Base-by-base conservation (phyloP, 108 stramenopile species). In the Schizochytrium sp. region DNA sequence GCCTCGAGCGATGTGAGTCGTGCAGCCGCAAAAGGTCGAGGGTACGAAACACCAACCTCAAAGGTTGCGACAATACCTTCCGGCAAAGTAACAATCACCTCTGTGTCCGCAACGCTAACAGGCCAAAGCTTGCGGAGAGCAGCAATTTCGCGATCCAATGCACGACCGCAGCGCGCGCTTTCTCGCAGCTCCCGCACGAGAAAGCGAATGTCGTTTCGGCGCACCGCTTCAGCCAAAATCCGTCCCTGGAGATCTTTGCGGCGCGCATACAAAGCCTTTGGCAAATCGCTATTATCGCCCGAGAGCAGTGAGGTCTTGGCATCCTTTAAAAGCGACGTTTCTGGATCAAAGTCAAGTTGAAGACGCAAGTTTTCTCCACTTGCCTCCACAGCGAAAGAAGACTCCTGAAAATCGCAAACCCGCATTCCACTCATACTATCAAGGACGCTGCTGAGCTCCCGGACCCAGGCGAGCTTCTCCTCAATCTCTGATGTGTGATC, bases 121-220 rank as follows among this genome's bases (percentile, higher is more conserved):
- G 76, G 76, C 19, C 51, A 83, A 21, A 16, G 16, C 4, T 47
- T n/a, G 23, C 76, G 76, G 18, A 83, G 45, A 2, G n/a, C 76
- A 6, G 76, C 51, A 53, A 83, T 21, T 45, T 83, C 76, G 19
- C 28, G n/a, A 3, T 83, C 51, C 76, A 83, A 34, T 6, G 48
- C 48, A 18, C 51, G 45, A 21, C 48, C 51, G 28, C 48, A 83
- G 19, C 45, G 45, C 6, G 51, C 45, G 76, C 45, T 47, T 12
- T 83, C 51, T 6, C 76, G 76, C 43, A 83, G 76, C 51, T 83
- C 76, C 12, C 76, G 76, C 6, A 83, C 51, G 25, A 83, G 76
- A 53, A 83, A 83, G 76, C 76, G 76, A 53, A 53, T 53, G 76
- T 83, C 76, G 51, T 83, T 83, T 45, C 76, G 19, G n/a, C 48